These are phyloP conservation scores for Microascus cirrosus DNA, from an alignment of 2,329 filamentous ascomycete genomes.

Conservation along the genomic window DNA sequence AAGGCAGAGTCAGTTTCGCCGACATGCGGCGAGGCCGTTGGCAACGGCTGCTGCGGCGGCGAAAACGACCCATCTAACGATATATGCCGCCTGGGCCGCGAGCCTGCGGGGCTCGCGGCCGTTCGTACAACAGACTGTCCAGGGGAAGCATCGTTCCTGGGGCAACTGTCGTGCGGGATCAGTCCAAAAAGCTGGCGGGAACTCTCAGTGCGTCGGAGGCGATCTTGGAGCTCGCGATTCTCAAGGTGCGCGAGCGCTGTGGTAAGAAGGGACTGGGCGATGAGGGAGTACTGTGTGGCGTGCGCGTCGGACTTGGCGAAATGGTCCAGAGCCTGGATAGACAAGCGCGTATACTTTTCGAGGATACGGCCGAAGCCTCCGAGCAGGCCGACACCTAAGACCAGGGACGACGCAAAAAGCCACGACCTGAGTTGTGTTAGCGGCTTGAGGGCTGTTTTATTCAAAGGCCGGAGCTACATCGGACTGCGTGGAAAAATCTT, in stretches of 20 bases:
- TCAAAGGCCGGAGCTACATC: too few species aligned
- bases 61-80: background rate
- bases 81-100: background rate
- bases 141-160: conserved; percentile 3
- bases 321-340: conserved; percentile 35
- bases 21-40: background rate
- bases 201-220: conserved; percentile 33
- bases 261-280: conserved; percentile 36
- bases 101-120: conserved; percentile 3
- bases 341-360: conserved; percentile 35
- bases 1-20: conserved; percentile 19
- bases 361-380: conserved; percentile 40
- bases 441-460: too few species aligned
- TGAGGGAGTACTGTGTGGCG: conserved; percentile 40
- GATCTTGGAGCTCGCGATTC: conserved; percentile 32
- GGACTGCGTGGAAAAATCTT: too few species aligned
- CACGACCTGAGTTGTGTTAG: conserved; percentile 28
- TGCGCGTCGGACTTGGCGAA: conserved; percentile 37
- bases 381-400: conserved; percentile 37
- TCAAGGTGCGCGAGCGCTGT: conserved; percentile 35
- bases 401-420: conserved; percentile 41
- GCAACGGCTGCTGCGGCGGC: background rate
- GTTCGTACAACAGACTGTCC: background rate
- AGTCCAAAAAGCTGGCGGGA: conserved; percentile 41
- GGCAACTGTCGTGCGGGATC: conserved; percentile 20